Evolutionary conservation across 306 rosid genomes (phyloP).

Genomic region (Quercus bicolor): DNA sequence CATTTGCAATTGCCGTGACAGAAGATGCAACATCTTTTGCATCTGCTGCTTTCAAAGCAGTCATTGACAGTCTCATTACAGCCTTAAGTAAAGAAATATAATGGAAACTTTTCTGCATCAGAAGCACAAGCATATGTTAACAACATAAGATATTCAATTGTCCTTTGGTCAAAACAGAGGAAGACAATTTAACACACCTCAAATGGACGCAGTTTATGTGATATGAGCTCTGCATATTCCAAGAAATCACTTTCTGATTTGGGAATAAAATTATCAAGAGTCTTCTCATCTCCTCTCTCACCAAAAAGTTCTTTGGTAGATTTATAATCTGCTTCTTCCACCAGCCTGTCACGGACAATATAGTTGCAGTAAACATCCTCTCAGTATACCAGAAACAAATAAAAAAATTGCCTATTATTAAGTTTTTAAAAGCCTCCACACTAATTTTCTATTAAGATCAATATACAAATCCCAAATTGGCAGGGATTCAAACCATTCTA

Average conservation of each 20-base stretch:
- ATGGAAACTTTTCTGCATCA: slow-evolving; percentile 82
- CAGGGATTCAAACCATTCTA: not conserved
- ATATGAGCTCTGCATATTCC: slow-evolving; percentile 87
- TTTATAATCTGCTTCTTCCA: slow-evolving; percentile 89
- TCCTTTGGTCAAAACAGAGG: not conserved
- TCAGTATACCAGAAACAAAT: not conserved
- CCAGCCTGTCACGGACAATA: slow-evolving; percentile 45
- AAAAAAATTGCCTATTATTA: not conserved
- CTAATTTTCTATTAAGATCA: not conserved
- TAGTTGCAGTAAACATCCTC: not conserved
- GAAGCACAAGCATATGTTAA: not conserved
- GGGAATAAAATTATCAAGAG: slow-evolving; percentile 81
- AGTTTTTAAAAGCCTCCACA: not conserved
- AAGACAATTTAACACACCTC: slow-evolving; percentile 48
- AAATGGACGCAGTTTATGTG: slow-evolving; percentile 59
- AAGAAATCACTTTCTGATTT: slow-evolving; percentile 80
- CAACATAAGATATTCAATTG: not conserved
- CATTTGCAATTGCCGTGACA: slow-evolving; percentile 79
- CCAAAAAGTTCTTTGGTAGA: slow-evolving; percentile 80
- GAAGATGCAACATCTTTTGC: slow-evolving; percentile 95
- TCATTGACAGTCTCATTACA: slow-evolving; percentile 77
- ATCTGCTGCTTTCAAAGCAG: slow-evolving; percentile 79
- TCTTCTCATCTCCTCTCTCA: slow-evolving; percentile 57
- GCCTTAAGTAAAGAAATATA: slow-evolving; percentile 70
- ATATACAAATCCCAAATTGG: not conserved